Base-by-base conservation (phyloP, 305 asterid species). In the Nicotiana rustica region DNA sequence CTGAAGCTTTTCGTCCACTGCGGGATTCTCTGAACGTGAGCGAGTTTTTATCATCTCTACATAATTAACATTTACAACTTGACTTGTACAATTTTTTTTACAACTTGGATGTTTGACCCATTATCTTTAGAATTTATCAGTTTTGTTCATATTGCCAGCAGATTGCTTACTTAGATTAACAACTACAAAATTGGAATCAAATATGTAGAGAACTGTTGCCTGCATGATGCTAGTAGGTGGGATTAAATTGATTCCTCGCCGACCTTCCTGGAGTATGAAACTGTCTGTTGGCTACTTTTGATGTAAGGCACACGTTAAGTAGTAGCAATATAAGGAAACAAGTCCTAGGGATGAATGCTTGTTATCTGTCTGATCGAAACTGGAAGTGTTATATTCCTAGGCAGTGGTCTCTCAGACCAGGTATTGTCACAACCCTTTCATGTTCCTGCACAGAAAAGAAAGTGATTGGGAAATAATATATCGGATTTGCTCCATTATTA, bases 1-100 rank as follows among this genome's bases (percentile, higher is more conserved):
- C 97, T 17, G 98, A 95, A 89, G 98, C 98, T 85, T 92, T 97
- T 86, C 92, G 94, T 84, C 92, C 97, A 6, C 88, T 97, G 21
- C 93, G 97, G 38, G 92, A 92, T 88, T 97, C 99, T 83, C 86
- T 97, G 85, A 95, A 90, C 90, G 99, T 97, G 90, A 90, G 97
- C 85, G 57, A 81, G 85, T 71, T 75, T 71, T 75, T 78, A 67
- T 83, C 60, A 25, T 60, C 18, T 49, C 47, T 14, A 15, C 21
- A 52, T 29, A 14, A 25, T 75, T 52, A 75, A 15, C 25, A 15
- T 15, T 75, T 75, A 49, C 62, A 21, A 49, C 44, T 73, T 17
- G 15, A 49, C 44, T 73, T 17, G 15, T 41, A 41, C 10, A 6
- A 1, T 41, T 41, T 41, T 41, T 41, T 8, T 75, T 52, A 49